Evolutionary conservation across 345 rosid species (phyloP), one percentile per base, ranked within the genome.

Genomic region (Barbarea vulgaris): DNA sequence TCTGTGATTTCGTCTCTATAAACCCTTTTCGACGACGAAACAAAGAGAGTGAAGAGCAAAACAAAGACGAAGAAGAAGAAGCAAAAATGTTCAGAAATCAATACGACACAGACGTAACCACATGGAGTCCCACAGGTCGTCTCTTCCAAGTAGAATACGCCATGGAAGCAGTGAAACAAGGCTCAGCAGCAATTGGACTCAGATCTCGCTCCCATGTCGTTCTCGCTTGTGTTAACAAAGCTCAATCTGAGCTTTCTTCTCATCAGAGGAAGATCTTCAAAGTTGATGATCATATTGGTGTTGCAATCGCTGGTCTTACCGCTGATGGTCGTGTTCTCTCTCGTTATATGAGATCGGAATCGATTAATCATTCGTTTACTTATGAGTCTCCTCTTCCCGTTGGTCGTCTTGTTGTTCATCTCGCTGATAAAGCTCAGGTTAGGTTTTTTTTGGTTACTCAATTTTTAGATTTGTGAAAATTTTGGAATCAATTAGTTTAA

Each of bases 141-240:
- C 83, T 96, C 11, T 91, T 89, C 80, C 99, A 96, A 86, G 98
- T 96, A 67, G 98, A 96, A 78, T 93, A 96, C 85, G 96, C 99
- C 53, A 96, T 96, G 98, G 99, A 96, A 85, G 98, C 99, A 12
- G 97, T 96, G 75, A 96, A 96, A 80, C 99, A 96, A 79, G 99
- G 99, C 30, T 96, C 98, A 14, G 99, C 98, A 6, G 99, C 99
- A 37, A 96, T 96, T 42, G 99, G 99, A 0, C 94, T 96, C 87
- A 93, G 99, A 93, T 96, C 99, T 74, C 92, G 85, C 81, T 79
- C 93, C 48, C 99, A 96, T 80, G 96, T 88, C 27, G 97, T 95
- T 11, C 83, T 93, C 56, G 98, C 86, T 21, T 96, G 94, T 72
- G 95, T 96, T 39, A 96, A 96, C 84, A 96, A 96, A 82, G 85